Base-by-base conservation (phyloP, 495 filamentous ascomycete species). In the Alectoria sarmentosa region DNA sequence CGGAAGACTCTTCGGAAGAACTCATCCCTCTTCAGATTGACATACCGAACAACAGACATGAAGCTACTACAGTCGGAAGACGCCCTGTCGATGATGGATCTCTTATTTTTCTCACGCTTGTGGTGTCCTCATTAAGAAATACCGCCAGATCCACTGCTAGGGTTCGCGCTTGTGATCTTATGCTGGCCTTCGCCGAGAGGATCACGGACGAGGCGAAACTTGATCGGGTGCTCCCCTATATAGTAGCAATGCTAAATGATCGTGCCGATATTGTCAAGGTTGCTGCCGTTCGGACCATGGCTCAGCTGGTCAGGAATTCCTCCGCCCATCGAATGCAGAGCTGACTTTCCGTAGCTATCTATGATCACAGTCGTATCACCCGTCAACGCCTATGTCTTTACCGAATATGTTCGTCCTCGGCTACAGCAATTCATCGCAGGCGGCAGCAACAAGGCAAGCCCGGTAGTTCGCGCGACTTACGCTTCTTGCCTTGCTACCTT, bases 151-250 rank as follows among this genome's bases (percentile, higher is more conserved):
- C 92, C 28, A 87, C 88, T n/a, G 86, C 92, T 44, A 88, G 90
- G 68, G 80, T 97, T 65, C 87, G 91, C 70, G 94, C 91, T 6
- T 97, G 92, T 71, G 95, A 99, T 73, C 82, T 98, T 55, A 81
- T 99, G 69, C 77, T 99, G 26, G 94, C 92, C 21, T 97, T 98
- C 74, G 87, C 91, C 10, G 92, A 98, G 74, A 84, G 88, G 58
- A 73, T 96, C 42, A 94, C 94, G 0, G 95, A 99, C 73, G 95
- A 99, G 71, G 93, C 93, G 15, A 99, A 98, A 71, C 80, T 99
- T 61, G 95, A 99, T 74, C 87, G 95, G 46, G 87, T 97, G 34
- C 80, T 99, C 39, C 95, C 95, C 11, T 96, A 97, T 68, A 76
- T 97, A 30, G 88, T 96, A 73, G 78, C 84, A 34, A 73, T 97